Evolutionary conservation across 2,329 filamentous ascomycete genomes (phyloP).

Genomic region (Colletotrichum sp.): DNA sequence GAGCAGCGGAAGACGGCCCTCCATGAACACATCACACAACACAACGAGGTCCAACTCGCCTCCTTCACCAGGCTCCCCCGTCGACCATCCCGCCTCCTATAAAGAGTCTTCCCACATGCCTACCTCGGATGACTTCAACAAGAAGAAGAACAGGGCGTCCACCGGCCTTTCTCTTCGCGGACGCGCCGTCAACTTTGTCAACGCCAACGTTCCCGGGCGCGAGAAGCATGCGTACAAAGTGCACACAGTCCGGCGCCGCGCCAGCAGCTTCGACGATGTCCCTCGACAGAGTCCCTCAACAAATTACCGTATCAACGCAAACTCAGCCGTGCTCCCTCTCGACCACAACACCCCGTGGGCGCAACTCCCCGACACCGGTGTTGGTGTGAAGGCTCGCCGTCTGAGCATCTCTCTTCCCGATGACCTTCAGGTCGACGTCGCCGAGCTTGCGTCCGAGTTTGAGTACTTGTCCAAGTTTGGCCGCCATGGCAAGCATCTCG

Average conservation of each 20-base stretch:
- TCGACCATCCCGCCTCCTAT: constrained; percentile 43
- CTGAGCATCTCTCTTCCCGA: constrained; percentile 77
- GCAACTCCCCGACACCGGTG: constrained; percentile 70
- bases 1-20: constrained; percentile 34
- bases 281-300: constrained; percentile 24
- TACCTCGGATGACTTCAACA: constrained; percentile 48
- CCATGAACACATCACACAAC: constrained; percentile 49
- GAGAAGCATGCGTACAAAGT: constrained; percentile 30
- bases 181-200: constrained; percentile 53
- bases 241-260: constrained; percentile 35
- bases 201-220: constrained; percentile 27
- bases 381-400: constrained; percentile 78
- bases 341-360: constrained; percentile 57
- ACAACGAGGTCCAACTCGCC: constrained; percentile 55
- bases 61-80: constrained; percentile 52
- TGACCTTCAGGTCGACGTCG: constrained; percentile 74
- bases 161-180: constrained; percentile 56
- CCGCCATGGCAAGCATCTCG: constrained; percentile 75
- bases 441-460: constrained; percentile 72
- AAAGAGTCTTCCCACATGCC: constrained; percentile 39
- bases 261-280: constrained; percentile 55
- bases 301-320: constrained; percentile 24
- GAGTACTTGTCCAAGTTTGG: constrained; percentile 74
- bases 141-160: constrained; percentile 54
- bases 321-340: constrained; percentile 31